Evolutionary conservation across 1,284 basidiomycete genomes (phyloP), one percentile per base, ranked within the genome.

Genomic region (Amylostereum chailletii): DNA sequence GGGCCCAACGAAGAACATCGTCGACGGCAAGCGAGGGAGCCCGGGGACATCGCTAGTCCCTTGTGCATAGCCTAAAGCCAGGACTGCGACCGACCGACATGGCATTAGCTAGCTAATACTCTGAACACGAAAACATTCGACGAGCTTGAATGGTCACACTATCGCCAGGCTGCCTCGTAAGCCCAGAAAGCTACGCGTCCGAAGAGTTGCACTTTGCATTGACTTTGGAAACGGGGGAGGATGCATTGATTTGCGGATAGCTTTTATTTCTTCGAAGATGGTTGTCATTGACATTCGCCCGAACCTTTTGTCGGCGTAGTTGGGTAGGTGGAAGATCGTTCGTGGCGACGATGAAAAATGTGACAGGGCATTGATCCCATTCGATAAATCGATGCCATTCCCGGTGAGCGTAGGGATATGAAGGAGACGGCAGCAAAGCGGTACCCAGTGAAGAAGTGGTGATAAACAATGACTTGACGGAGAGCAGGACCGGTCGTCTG

Each of bases 311-410:
- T 47, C 45, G 39, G 57, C 65, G 29, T 55, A 81, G 84, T 71
- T 89, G 86, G 6, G 88, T 81, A 3, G 86, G 86, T n/a, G 86
- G 77, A 49, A 90, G 65, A 58, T 89, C 85, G 56, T 89, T 88
- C 32, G 83, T 84, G 29, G 86, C 83, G 5, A 83, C 86, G 83
- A 89, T 86, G 39, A 89, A 69, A 62, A 89, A 89, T 61, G 86
- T 84, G 11, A 77, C 76, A 49, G 88, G 73, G 1, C 84, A 69
- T 11, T 72, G 79, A 45, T 87, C 82, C 86, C 86, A 89, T 59
- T 86, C 83, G 3, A 84, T 70, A 47, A 82, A 75, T 47, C 75
- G 68, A 51, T 79, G 74, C 86, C 86, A 89, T 54, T 85, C 19
- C 19, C 19, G 19, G 19, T 19, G 19, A 19, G 19, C 19, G n/a